Percentiles rank a stretch among this genome's conserved stretches.
These are phyloP conservation scores for Cnidoscolus chayamansa DNA, from an alignment of 441 rosid genomes.

Conservation along the genomic window DNA sequence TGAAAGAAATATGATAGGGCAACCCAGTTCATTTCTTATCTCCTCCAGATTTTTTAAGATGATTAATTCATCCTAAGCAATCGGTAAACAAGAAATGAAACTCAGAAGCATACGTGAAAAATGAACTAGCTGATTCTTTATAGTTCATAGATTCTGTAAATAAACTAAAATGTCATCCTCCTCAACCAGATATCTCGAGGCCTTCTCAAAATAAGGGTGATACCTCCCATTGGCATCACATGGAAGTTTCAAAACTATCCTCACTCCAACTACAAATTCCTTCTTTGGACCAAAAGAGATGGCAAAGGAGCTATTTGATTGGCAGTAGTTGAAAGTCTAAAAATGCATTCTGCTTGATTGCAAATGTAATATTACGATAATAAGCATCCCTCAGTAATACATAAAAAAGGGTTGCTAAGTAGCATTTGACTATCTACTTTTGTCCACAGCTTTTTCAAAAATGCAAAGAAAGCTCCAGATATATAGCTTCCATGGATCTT, in stretches of 20 bases:
- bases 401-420: slow-evolving; percentile 18
- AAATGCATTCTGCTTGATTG: slow-evolving; percentile 49
- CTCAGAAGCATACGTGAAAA: slow-evolving; percentile 36
- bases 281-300: slow-evolving; percentile 25
- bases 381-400: slow-evolving; percentile 21
- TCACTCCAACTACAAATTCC: slow-evolving; percentile 35
- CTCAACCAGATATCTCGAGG: slow-evolving; percentile 24
- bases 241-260: slow-evolving; percentile 36
- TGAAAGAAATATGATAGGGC: slow-evolving; percentile 45
- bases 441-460: slow-evolving; percentile 42
- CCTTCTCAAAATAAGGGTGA: slow-evolving; percentile 40
- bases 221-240: slow-evolving; percentile 43
- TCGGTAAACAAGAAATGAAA: slow-evolving; percentile 49
- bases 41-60: slow-evolving; percentile 47
- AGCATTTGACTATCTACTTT: slow-evolving; percentile 35
- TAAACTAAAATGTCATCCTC: slow-evolving; percentile 33
- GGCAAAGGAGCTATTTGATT: slow-evolving; percentile 26
- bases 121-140: slow-evolving; percentile 28
- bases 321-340: slow-evolving; percentile 40
- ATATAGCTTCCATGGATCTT: slow-evolving; percentile 33
- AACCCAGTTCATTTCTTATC: slow-evolving; percentile 46
- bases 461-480: slow-evolving; percentile 30
- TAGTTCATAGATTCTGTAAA: slow-evolving; percentile 27
- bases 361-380: slow-evolving; percentile 31
- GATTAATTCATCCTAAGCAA: slow-evolving; percentile 54